Conservation (phyloP, 495 filamentous ascomycete genomes). For the Tuber indicum region DNA sequence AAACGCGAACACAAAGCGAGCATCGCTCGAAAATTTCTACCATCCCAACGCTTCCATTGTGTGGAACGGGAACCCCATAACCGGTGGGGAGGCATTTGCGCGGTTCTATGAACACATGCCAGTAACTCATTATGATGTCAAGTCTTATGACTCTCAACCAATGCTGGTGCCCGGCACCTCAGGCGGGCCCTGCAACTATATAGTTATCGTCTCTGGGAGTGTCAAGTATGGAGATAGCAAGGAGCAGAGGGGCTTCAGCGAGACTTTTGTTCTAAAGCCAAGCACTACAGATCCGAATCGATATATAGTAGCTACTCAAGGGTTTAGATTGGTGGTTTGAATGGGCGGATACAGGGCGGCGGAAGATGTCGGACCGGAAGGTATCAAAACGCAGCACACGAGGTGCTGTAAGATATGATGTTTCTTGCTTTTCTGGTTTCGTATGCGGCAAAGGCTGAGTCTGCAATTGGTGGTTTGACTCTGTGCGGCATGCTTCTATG, state of each 20-base stretch:
- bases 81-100: constrained; percentile 54
- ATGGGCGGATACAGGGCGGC: not conserved
- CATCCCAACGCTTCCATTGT: constrained; percentile 51
- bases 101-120: constrained; percentile 60
- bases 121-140: constrained; percentile 53
- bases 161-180: constrained; percentile 50
- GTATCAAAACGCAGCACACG: not conserved
- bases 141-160: constrained; percentile 62
- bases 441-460: not conserved
- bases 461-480: not conserved
- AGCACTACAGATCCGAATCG: constrained; percentile 44
- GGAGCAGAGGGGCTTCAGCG: constrained; percentile 56
- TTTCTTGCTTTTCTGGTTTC: not conserved
- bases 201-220: constrained; percentile 55
- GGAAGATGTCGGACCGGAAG: not conserved
- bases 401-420: not conserved
- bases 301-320: constrained; percentile 42
- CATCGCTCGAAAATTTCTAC: constrained; percentile 55
- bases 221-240: constrained; percentile 54
- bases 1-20: constrained; percentile 51
- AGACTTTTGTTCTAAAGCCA: constrained; percentile 61
- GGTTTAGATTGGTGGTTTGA: constrained; percentile 40
- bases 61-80: constrained; percentile 60
- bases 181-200: constrained; percentile 52
- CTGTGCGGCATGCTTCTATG: not conserved